Conservation (phyloP, 495 filamentous ascomycete genomes). For the Penicillium antarcticum region DNA sequence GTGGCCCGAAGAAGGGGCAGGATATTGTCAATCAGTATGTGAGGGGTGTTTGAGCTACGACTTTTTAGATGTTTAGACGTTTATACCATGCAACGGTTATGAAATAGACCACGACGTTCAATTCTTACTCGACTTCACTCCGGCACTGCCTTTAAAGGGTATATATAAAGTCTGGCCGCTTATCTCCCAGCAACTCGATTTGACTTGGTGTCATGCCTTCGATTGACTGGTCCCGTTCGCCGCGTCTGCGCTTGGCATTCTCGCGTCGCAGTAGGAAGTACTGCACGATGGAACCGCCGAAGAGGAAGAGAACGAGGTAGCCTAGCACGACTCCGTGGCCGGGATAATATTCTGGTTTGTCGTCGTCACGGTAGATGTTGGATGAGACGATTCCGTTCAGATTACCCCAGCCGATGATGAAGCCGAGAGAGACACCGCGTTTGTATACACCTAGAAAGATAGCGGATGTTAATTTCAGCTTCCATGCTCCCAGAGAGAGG, state of each 20-base stretch:
- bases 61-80: neutral
- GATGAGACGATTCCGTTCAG: constrained; percentile 81
- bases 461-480: neutral
- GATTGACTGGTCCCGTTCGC: constrained; percentile 67
- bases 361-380: constrained; percentile 62
- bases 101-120: neutral
- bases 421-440: constrained; percentile 78
- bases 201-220: constrained; percentile 33
- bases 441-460: constrained; percentile 69
- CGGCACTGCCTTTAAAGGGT: constrained; percentile 46
- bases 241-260: constrained; percentile 43
- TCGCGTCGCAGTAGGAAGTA: constrained; percentile 54
- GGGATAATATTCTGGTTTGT: constrained; percentile 52
- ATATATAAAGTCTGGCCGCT: constrained; percentile 75
- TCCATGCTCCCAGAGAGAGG: neutral
- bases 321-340: constrained; percentile 59
- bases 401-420: constrained; percentile 93
- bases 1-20: constrained; percentile 47
- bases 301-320: constrained; percentile 58
- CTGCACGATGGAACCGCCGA: constrained; percentile 62
- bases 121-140: neutral
- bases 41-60: constrained; percentile 15
- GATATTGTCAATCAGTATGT: constrained; percentile 44
- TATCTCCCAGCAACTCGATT: constrained; percentile 57
- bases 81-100: too few relatives aligned